Percentiles rank a stretch among this genome's conserved stretches.
phyloP scores from a whole-genome alignment of 495 filamentous ascomycete species.

The Halenospora varia region DNA sequence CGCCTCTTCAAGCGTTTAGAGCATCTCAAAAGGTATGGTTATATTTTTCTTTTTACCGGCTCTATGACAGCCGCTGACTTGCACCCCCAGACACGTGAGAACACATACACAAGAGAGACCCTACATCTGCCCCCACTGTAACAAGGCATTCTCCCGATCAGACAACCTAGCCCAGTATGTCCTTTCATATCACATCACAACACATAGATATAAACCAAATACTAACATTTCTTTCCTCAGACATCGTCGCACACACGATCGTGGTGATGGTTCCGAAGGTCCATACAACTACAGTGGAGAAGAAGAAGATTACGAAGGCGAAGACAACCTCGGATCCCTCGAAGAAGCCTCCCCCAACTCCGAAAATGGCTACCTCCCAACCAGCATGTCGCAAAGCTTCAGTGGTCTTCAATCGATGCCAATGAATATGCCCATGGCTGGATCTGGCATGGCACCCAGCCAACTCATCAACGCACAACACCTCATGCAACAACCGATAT shows the following conservation, averaged over 20 bases:
- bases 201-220: conserved; percentile 26
- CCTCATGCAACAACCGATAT: conserved; percentile 25
- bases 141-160: conserved; percentile 95
- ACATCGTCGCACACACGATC: conserved; percentile 94
- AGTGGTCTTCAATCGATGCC: conserved; percentile 41
- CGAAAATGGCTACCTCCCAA: conserved; percentile 47
- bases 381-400: conserved; percentile 38
- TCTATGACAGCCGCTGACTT: conserved; percentile 45
- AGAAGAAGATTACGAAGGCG: conserved; percentile 57
- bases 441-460: conserved; percentile 41
- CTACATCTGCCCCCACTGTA: conserved; percentile 95
- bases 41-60: conserved; percentile 54
- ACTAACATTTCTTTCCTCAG: conserved; percentile 43
- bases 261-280: conserved; percentile 66
- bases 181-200: conserved; percentile 17
- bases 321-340: conserved; percentile 68
- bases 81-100: conserved; percentile 78
- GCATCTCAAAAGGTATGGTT: conserved; percentile 93
- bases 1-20: conserved; percentile 98
- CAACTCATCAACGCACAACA: conserved; percentile 33
- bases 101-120: conserved; percentile 99
- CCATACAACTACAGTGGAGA: conserved; percentile 65
- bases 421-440: conserved; percentile 56
- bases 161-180: conserved; percentile 98
- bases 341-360: conserved; percentile 71